Conservation (phyloP, 2,329 filamentous ascomycete genomes). For the Thielaviopsis musarum region DNA sequence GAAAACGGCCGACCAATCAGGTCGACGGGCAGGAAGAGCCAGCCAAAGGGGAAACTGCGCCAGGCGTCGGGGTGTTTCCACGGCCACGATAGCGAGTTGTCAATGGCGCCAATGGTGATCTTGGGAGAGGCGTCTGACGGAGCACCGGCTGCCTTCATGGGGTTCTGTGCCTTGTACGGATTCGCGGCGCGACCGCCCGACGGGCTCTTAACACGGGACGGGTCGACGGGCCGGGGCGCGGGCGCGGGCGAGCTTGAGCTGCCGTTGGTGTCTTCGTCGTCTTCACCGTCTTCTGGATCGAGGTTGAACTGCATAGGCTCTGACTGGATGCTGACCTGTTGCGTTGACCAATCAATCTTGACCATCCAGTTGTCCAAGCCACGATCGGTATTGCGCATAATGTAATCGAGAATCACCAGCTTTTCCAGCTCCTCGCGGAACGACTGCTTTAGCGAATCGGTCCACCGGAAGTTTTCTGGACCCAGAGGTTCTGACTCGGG, state of each 20-base stretch:
- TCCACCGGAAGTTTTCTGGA: conserved; percentile 61
- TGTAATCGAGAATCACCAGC: conserved; percentile 91
- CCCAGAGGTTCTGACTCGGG: conserved; percentile 26
- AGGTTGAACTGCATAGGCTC: conserved; percentile 57
- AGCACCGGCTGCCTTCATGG: conserved; percentile 56
- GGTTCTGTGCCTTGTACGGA: conserved; percentile 63
- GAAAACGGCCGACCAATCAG: conserved; percentile 94
- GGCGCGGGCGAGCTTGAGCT: not conserved
- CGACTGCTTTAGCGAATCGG: conserved; percentile 69
- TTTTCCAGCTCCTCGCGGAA: conserved; percentile 95
- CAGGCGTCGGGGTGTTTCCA: conserved; percentile 97
- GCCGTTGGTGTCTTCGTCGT: conserved; percentile 30
- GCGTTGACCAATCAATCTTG: conserved; percentile 72
- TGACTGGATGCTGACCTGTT: conserved; percentile 70
- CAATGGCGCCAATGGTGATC: conserved; percentile 79
- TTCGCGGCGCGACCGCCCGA: conserved; percentile 30
- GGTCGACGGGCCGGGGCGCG: conserved; percentile 34
- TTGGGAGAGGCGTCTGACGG: conserved; percentile 27
- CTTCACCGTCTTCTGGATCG: conserved; percentile 28
- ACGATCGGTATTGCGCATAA: conserved; percentile 96
- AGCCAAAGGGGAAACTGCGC: conserved; percentile 88
- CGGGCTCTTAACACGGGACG: conserved; percentile 26
- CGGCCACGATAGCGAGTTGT: conserved; percentile 95
- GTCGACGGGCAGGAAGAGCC: conserved; percentile 93
- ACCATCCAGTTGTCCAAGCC: conserved; percentile 99